These are phyloP conservation scores for Eucalyptus regnans DNA, from an alignment of 345 rosid species.

Conservation along the genomic window DNA sequence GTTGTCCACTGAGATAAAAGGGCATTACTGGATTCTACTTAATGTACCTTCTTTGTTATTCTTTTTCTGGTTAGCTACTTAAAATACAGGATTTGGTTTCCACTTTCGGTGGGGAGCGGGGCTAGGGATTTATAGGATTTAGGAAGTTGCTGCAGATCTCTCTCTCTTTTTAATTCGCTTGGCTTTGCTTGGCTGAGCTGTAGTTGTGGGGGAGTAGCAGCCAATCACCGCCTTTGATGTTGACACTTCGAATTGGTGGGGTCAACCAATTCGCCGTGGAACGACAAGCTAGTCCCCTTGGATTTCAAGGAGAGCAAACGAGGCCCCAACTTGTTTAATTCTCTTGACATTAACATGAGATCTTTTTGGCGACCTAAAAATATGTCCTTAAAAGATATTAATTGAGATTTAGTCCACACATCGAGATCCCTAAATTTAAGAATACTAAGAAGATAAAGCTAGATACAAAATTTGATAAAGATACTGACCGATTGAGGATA, in stretches of 20 bases:
- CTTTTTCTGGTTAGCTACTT: neutral
- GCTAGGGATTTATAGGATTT: neutral
- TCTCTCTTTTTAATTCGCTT: neutral
- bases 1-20: neutral
- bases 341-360: no score
- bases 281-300: neutral
- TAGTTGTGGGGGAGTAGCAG: neutral
- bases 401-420: no score
- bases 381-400: no score
- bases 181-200: neutral
- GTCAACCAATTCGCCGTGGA: neutral
- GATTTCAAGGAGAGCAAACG: neutral
- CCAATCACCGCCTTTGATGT: neutral
- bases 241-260: neutral
- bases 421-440: no score
- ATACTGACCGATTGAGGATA: no score
- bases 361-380: no score
- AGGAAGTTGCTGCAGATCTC: neutral
- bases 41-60: neutral
- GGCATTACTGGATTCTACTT: neutral
- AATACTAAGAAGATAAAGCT: no score
- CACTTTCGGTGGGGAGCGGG: neutral
- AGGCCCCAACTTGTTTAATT: neutral
- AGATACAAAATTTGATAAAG: accelerated
- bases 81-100: neutral